Evolutionary conservation across 306 rosid species (phyloP), one percentile per base, ranked within the genome.

Genomic region (Trichosanthes truncata): DNA sequence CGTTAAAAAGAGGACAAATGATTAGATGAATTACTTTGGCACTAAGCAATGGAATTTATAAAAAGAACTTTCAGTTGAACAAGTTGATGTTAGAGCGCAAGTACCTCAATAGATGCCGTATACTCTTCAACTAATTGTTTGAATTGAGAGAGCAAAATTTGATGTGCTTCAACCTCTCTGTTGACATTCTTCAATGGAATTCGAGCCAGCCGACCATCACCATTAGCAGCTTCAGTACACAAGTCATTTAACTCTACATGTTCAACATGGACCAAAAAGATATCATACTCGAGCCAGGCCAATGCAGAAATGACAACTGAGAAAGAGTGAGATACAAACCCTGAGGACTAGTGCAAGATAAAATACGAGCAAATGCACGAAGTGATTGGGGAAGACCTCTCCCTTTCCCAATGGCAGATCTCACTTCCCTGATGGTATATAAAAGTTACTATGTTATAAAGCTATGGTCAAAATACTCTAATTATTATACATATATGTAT

Each of bases 361-460:
- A 76, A 84, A 90, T 85, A 66, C 96, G 92, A 74, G 88, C 93
- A 88, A 89, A 82, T 57, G 98, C 97, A 46, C 90, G 90, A 77
- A 91, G 89, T 78, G 98, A 90, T 67, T 87, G 97, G 1, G 96
- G 92, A 81, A 93, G 78, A 72, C 98, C 96, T 84, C 84, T 89
- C 86, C 90, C 97, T 71, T 87, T 93, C 67, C 88, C 88, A 31
- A 60, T 75, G 80, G 83, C 83, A 21, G 84, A 84, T 74, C 67
- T 84, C 80, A 93, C 91, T 83, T 93, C 96, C 87, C 96, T 91
- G 15, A 80, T 52, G 83, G 86, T 80, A 76, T 78, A 61, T 52
- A 18, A 26, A 23, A 43, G 29, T 78, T 49, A 73, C 82, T 21
- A 17, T 60, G 66, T 20, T 23, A 35, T 33, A 63, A 55, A 40